Evolutionary conservation across 202 grass and related monocot species (phyloP), one percentile per base, ranked within the genome.

Genomic region (Bolboschoenoplectus hybrid): DNA sequence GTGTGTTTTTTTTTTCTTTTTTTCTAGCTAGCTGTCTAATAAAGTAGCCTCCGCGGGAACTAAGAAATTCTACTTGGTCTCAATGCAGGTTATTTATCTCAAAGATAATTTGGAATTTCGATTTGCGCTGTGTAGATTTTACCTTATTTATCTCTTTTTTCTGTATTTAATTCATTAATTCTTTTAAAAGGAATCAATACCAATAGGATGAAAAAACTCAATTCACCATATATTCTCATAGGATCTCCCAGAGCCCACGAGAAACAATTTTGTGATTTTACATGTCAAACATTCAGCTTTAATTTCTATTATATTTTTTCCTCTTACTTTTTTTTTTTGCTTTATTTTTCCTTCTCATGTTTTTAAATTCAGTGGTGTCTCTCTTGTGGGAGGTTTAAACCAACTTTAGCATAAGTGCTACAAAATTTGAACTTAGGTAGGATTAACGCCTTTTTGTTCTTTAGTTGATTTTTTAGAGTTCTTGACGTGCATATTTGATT

Each of bases 71-170:
- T 95, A 91, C 84, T 91, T 97, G 93, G 67, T 92, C 89, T 95
- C 73, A 86, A 84, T 97, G 95, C 93, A 97, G 95, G 95, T 89
- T 93, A 91, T n/a, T 88, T 87, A 80, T 92, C 73, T 89, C 81
- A 88, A 89, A 93, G 95, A 82, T 95, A 95, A 88, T 91, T 91
- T 91, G 88, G 95, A 78, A 88, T 86, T 78, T 58, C 52, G 14
- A 58, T 58, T 77, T 87, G 56, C 9, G 19, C 68, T 67, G 64
- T 86, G 73, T 87, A 93, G 72, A 78, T 79, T 91, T 49, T 81
- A 67, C 34, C 89, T 55, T 44, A 60, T 88, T 55, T 73, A 51
- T 89, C 8, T 63, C 9, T 62, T 46, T 71, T 62, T 55, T 74
- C 36, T 94, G 62, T 76, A 87, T 70, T 84, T 82, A 65, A 66